Evolutionary conservation across 305 asterid genomes (phyloP).

Genomic region (Stenogyne calaminthoides): DNA sequence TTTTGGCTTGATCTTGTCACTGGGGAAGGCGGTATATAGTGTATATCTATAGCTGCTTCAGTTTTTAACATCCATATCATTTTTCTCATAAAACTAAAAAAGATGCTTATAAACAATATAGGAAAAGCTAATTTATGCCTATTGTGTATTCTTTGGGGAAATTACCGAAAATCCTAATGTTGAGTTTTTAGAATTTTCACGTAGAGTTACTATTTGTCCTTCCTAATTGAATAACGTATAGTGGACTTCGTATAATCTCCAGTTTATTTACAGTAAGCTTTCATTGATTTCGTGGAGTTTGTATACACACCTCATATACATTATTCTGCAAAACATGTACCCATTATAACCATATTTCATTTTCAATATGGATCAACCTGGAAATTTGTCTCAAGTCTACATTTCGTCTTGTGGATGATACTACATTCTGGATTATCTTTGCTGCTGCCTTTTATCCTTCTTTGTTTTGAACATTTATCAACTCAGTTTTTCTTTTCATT

Average conservation of each 20-base stretch:
- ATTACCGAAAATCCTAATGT: constrained; percentile 7
- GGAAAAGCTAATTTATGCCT: constrained; percentile 10
- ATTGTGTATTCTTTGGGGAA: not conserved
- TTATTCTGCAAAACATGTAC: not conserved
- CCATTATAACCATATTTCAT: constrained; percentile 26
- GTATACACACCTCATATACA: not conserved
- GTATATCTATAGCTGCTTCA: not conserved
- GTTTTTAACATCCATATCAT: constrained; percentile 18
- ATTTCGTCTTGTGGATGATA: constrained; percentile 22
- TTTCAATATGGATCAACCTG: constrained; percentile 8
- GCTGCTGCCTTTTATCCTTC: constrained; percentile 3
- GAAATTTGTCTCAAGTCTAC: constrained; percentile 7
- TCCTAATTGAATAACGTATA: constrained; percentile 9
- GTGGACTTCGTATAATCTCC: not conserved
- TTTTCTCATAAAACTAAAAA: not conserved
- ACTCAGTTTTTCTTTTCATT: constrained; percentile 19
- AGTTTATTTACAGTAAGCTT: not conserved
- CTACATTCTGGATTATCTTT: constrained; percentile 24
- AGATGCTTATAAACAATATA: constrained; percentile 13
- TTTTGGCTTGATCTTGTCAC: not conserved
- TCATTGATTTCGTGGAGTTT: not conserved
- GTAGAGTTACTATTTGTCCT: constrained; percentile 10
- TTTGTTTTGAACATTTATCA: not conserved
- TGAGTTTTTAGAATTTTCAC: constrained; percentile 11
- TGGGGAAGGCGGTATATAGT: not conserved